These are phyloP conservation scores for Trametes villosa DNA, from an alignment of 768 basidiomycete species.

Conservation along the genomic window DNA sequence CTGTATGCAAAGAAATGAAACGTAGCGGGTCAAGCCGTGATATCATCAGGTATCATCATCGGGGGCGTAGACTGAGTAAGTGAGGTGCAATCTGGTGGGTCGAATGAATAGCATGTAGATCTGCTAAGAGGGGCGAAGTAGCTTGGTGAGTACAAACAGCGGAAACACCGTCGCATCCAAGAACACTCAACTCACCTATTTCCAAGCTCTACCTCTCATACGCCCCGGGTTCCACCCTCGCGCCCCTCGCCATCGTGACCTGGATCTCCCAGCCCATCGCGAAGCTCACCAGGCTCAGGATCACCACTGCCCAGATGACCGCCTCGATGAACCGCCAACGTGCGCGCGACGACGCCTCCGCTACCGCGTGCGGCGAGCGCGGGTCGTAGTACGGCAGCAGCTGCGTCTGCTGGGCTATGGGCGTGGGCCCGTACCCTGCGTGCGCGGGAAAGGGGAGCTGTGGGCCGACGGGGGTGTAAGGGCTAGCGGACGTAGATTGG, in stretches of 20 bases:
- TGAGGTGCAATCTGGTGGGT: no score
- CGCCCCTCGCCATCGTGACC: constrained; percentile 17
- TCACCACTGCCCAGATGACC: constrained; percentile 42
- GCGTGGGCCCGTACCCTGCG: constrained; percentile 44
- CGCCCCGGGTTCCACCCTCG: constrained; percentile 1
- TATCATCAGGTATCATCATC: no score
- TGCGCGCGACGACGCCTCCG: constrained; percentile 44
- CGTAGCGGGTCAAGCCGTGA: no score
- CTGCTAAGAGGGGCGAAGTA: no score
- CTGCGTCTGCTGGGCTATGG: constrained; percentile 41
- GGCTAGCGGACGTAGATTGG: constrained; percentile 18
- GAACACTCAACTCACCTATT: not conserved
- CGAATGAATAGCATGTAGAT: no score
- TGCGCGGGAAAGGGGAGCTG: constrained; percentile 25
- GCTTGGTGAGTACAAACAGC: no score
- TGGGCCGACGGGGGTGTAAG: constrained; percentile 6
- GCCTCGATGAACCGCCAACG: constrained; percentile 49
- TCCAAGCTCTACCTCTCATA: not conserved
- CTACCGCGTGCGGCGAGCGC: constrained; percentile 42
- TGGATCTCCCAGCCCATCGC: constrained; percentile 31
- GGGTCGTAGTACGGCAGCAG: constrained; percentile 51
- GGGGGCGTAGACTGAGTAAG: no score
- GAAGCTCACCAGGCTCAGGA: constrained; percentile 36
- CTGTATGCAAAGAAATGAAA: no score
- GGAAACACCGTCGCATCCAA: no score